Conservation (phyloP, 805 yeast species). For the Kodamaea hsintzibuensis region DNA sequence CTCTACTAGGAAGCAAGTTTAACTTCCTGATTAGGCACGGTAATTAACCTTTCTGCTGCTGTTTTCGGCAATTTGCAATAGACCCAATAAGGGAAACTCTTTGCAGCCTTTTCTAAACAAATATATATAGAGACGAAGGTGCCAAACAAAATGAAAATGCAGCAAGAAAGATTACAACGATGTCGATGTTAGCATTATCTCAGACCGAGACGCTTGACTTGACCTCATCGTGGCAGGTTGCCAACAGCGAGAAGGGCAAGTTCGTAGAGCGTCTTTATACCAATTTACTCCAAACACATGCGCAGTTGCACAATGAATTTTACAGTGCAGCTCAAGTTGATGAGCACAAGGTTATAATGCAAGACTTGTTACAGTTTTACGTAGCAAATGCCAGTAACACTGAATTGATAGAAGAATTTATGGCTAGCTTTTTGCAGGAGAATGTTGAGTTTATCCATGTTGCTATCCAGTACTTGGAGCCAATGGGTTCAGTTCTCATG, state of each 20-base stretch:
- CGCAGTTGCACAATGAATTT: conserved; percentile 24
- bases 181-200: conserved; percentile 3
- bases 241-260: conserved; percentile 24
- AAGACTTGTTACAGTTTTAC: conserved; percentile 35
- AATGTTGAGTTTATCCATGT: conserved; percentile 25
- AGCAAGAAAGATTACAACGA: background rate
- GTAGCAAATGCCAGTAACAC: conserved; percentile 32
- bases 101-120: conserved; percentile 4
- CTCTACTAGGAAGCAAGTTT: background rate
- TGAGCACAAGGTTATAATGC: conserved; percentile 36
- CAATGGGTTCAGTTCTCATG: conserved; percentile 41
- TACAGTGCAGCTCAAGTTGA: conserved; percentile 25
- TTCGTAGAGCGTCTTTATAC: conserved; percentile 33
- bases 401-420: conserved; percentile 31
- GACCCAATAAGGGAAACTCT: background rate
- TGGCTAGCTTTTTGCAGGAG: conserved; percentile 33
- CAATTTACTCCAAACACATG: conserved; percentile 34
- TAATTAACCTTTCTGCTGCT: background rate
- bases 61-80: background rate
- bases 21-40: background rate
- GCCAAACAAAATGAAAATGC: background rate
- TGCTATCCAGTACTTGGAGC: conserved; percentile 37
- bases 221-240: conserved; percentile 6
- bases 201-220: conserved; percentile 2
- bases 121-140: conserved; percentile 2